A percentile compares a stretch with the other conserved stretches of the same genome.
Conservation (phyloP, 176 grass and related monocot genomes). For the Carex kokanica region DNA sequence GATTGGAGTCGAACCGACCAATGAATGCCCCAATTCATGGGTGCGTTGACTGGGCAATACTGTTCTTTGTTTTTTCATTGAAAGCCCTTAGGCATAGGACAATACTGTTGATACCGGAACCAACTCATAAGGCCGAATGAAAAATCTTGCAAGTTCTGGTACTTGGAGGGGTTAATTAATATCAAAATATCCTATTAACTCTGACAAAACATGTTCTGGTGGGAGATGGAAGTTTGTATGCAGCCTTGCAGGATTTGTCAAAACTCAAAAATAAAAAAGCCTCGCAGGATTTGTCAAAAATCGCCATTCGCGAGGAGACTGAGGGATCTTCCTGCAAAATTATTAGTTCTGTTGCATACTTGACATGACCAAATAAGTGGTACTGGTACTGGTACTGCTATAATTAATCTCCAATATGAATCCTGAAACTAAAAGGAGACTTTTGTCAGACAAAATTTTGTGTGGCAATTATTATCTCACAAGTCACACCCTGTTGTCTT, state of each 20-base stretch:
- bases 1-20: no score
- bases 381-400: neutral
- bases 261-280: no score
- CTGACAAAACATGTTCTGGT: neutral
- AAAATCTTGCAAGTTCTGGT: neutral
- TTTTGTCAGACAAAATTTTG: no score
- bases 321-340: neutral
- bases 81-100: no score
- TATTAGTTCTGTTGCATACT: neutral
- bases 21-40: no score
- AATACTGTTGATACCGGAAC: neutral
- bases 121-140: neutral
- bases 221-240: neutral
- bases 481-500: neutral
- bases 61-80: no score
- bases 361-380: neutral
- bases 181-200: neutral
- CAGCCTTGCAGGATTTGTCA: neutral
- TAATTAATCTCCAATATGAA: no score
- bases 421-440: no score
- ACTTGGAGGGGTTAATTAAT: neutral
- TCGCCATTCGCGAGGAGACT: neutral
- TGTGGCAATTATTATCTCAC: no score
- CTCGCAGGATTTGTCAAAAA: no score
- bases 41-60: no score